These are phyloP conservation scores for Ascochyta clinopodiicola DNA, from an alignment of 2,329 filamentous ascomycete species.

Conservation along the genomic window DNA sequence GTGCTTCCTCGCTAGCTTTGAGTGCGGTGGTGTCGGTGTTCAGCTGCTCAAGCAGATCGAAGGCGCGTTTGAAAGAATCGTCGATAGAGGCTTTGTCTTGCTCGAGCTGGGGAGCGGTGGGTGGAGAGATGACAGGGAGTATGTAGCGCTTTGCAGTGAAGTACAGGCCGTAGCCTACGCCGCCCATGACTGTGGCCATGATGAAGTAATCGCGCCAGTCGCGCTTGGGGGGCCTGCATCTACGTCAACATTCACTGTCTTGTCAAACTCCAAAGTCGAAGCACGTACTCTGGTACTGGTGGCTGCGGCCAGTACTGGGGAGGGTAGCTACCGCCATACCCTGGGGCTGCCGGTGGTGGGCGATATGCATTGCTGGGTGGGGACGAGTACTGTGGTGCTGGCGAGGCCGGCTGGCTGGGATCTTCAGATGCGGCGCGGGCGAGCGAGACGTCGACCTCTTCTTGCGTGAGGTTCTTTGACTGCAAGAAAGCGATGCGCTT, in stretches of 20 bases:
- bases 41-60: slow-evolving; percentile 88
- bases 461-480: slow-evolving; percentile 95
- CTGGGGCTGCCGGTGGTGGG: slow-evolving; percentile 53
- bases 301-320: slow-evolving; percentile 60
- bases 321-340: slow-evolving; percentile 60
- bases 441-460: slow-evolving; percentile 88
- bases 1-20: slow-evolving; percentile 83
- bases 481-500: slow-evolving; percentile 91
- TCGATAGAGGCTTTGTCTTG: slow-evolving; percentile 94
- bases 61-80: slow-evolving; percentile 90
- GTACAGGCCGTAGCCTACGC: slow-evolving; percentile 88
- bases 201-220: slow-evolving; percentile 99
- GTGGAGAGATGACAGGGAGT: slow-evolving; percentile 86
- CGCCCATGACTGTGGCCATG: slow-evolving; percentile 94
- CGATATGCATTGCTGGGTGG: slow-evolving; percentile 52
- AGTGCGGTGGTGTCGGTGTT: slow-evolving; percentile 87
- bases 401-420: slow-evolving; percentile 54
- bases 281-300: slow-evolving; percentile 60
- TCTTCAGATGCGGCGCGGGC: slow-evolving; percentile 70
- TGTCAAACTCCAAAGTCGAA: background rate
- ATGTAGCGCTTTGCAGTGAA: slow-evolving; percentile 89
- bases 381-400: slow-evolving; percentile 55
- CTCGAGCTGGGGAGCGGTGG: slow-evolving; percentile 90
- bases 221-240: slow-evolving; percentile 66
- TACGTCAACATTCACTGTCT: slow-evolving; percentile 18